phyloP scores from a whole-genome alignment of 2,329 filamentous ascomycete species.

The Trichoderma sp. region DNA sequence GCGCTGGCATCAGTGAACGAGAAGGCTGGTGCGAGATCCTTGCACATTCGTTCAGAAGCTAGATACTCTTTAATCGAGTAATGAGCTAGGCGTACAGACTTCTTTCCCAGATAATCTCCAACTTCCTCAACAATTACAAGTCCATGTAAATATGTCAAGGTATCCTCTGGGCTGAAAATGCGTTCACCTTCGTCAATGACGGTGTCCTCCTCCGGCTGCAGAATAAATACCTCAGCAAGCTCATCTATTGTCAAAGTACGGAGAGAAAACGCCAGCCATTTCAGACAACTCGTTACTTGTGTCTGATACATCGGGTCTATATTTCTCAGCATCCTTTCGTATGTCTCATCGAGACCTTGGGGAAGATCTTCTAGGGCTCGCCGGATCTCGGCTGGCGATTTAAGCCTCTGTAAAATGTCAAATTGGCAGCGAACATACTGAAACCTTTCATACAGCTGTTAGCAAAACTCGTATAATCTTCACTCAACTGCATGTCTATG shows the following conservation, averaged over 20 bases:
- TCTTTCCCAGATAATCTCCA: not conserved
- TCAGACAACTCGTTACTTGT: not conserved
- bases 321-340: constrained; percentile 7
- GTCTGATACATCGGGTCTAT: not conserved
- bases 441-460: not conserved
- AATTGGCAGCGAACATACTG: constrained; percentile 7
- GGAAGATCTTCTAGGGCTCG: constrained; percentile 4
- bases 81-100: constrained; percentile 11
- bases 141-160: constrained; percentile 9
- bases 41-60: not conserved
- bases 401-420: not conserved
- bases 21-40: not conserved
- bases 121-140: not conserved
- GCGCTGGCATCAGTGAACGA: not conserved
- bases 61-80: constrained; percentile 20
- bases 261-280: constrained; percentile 14
- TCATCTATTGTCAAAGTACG: not conserved
- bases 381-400: not conserved
- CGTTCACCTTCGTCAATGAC: not conserved
- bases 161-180: not conserved
- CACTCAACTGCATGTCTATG: not conserved
- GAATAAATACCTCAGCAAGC: constrained; percentile 15
- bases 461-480: not conserved
- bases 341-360: constrained; percentile 14
- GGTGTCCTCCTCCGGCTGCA: not conserved